Evolutionary conservation across 345 rosid species (phyloP).

Genomic region (Iberis pinnata): DNA sequence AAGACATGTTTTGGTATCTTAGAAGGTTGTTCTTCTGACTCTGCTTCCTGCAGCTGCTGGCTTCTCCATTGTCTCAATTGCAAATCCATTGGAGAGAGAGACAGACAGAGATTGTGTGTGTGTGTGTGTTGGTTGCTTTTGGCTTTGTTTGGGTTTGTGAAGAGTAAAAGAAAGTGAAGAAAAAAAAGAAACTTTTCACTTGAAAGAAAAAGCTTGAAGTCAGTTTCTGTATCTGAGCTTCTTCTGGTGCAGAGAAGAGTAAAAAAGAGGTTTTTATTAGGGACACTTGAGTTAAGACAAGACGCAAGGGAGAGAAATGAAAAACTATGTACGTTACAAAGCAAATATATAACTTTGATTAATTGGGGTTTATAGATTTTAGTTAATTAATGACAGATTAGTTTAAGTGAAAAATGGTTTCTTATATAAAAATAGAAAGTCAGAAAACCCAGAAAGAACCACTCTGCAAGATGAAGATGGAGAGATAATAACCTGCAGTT

Average conservation of each 20-base stretch:
- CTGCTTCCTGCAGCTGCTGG: conserved; percentile 30
- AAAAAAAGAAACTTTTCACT: not conserved
- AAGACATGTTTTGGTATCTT: conserved; percentile 68
- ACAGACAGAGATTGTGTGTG: conserved; percentile 1
- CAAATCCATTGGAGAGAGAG: conserved; percentile 61
- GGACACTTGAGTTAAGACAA: conserved; percentile 52
- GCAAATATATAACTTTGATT: conserved; percentile 12
- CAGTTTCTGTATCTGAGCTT: conserved; percentile 30
- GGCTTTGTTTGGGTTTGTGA: conserved; percentile 29
- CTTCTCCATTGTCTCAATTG: conserved; percentile 89
- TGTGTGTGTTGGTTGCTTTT: conserved; percentile 28
- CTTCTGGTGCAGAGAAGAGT: conserved; percentile 35
- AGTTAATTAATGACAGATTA: too few species aligned
- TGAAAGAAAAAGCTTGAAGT: conserved; percentile 19
- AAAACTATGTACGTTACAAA: conserved; percentile 11
- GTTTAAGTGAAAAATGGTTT: too few species aligned
- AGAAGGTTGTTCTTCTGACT: conserved; percentile 55
- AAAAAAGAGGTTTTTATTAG: conserved; percentile 30
- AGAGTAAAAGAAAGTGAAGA: conserved; percentile 34
- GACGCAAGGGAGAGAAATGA: conserved; percentile 36
- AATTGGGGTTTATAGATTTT: conserved; percentile 16
- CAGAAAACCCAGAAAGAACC: conserved; percentile 33
- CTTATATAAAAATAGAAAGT: conserved; percentile 2
- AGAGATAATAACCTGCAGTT: conserved; percentile 43
- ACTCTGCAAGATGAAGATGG: conserved; percentile 23